These are phyloP conservation scores for Chlorella variabilis DNA, from an alignment of 163 green algal genomes.

Conservation along the genomic window DNA sequence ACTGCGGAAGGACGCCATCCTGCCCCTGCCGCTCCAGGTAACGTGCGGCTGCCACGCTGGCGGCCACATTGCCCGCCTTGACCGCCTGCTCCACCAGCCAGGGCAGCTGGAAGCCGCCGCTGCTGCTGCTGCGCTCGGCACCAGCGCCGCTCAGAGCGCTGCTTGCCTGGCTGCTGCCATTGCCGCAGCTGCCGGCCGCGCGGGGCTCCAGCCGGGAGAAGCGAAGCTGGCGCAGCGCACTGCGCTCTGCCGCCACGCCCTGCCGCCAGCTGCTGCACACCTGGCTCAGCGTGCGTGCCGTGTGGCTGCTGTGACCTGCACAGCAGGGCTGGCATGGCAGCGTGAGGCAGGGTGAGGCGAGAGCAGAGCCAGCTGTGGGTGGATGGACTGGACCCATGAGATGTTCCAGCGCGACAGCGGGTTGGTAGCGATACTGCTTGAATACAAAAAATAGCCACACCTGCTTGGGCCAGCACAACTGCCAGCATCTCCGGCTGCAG, in stretches of 20 bases:
- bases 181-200: no score
- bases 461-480: slow-evolving; percentile 6
- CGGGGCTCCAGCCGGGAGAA: background rate
- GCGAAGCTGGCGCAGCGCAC: slow-evolving; percentile 2
- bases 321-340: no score
- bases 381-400: no score
- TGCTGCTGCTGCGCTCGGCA: background rate
- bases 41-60: slow-evolving; percentile 8
- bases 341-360: no score
- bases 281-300: background rate
- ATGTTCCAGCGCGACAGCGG: no score
- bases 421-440: no score
- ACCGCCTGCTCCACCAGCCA: slow-evolving; percentile 20
- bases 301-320: slow-evolving; percentile 6
- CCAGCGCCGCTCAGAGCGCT: background rate
- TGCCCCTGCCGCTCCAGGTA: slow-evolving; percentile 2
- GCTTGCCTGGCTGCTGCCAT: background rate
- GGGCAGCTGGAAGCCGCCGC: background rate
- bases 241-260: slow-evolving; percentile 16
- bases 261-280: slow-evolving; percentile 32
- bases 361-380: no score
- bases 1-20: background rate
- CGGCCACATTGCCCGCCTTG: slow-evolving; percentile 23
- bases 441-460: background rate
- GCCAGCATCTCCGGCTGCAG: slow-evolving; percentile 24